These are phyloP conservation scores for Castanea mollissima DNA, from an alignment of 306 rosid species.

Conservation along the genomic window DNA sequence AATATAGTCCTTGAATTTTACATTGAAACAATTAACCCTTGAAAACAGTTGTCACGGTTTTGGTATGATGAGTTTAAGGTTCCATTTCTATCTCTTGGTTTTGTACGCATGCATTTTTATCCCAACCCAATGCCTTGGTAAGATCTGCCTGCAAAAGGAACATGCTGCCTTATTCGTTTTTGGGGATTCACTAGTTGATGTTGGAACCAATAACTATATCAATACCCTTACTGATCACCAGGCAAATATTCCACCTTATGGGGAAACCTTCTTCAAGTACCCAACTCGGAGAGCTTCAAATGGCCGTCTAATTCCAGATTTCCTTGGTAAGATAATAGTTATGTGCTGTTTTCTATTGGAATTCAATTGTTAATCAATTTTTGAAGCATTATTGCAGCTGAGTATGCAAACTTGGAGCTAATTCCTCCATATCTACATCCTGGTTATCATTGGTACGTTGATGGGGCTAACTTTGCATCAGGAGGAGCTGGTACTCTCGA, in stretches of 20 bases:
- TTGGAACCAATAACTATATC: conserved; percentile 10
- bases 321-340: conserved; percentile 32
- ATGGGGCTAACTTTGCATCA: conserved; percentile 50
- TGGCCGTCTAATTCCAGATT: conserved; percentile 30
- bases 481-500: conserved; percentile 9
- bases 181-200: conserved; percentile 42
- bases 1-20: too few species aligned
- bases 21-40: too few species aligned
- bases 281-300: background rate
- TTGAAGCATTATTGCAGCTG: background rate
- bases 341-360: background rate
- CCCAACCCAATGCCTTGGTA: background rate
- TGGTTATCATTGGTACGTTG: conserved; percentile 2
- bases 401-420: background rate
- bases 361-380: background rate
- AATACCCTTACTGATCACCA: background rate
- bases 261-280: background rate
- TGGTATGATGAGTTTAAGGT: conserved; percentile 3
- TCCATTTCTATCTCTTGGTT: background rate
- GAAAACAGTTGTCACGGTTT: too few species aligned
- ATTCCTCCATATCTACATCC: background rate
- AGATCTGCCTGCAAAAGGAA: background rate
- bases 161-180: conserved; percentile 32
- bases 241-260: background rate
- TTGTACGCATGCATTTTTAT: too few species aligned